Percentiles rank a stretch among this genome's conserved stretches.
Conservation (phyloP, 441 rosid genomes). For the Adansonia rubrostipa region DNA sequence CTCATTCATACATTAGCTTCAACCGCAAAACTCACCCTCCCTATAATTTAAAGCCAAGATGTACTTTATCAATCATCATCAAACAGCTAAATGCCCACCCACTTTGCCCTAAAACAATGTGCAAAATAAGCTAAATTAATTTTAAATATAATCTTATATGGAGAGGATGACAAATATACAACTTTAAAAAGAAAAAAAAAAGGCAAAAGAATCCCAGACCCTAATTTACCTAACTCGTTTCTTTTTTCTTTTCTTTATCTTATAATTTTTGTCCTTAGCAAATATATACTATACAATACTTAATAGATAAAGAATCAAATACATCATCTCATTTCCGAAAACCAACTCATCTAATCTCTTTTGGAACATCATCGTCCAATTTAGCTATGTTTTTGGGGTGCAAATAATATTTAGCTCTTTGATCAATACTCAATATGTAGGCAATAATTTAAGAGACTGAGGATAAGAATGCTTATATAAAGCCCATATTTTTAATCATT, state of each 20-base stretch:
- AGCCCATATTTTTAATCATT: conserved; percentile 15
- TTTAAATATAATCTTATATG: conserved; percentile 14
- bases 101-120: conserved; percentile 23
- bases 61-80: conserved; percentile 34
- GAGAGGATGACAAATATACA: conserved; percentile 7
- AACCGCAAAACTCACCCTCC: conserved; percentile 28
- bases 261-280: neutral
- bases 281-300: neutral
- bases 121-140: conserved; percentile 36
- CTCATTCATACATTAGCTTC: conserved; percentile 16
- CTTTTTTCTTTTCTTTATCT: neutral
- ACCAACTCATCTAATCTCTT: conserved; percentile 27
- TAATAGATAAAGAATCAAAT: conserved; percentile 8
- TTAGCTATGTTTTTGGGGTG: neutral
- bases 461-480: conserved; percentile 24
- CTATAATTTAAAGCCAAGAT: conserved; percentile 26
- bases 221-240: conserved; percentile 16
- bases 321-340: conserved; percentile 23
- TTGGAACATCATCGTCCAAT: neutral
- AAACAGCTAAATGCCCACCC: conserved; percentile 30
- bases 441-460: neutral
- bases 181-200: neutral
- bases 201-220: conserved; percentile 18
- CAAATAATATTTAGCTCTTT: neutral
- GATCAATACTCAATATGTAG: neutral